Evolutionary conservation across 2,329 filamentous ascomycete genomes (phyloP).

Genomic region (Pyrenophora tritici-repentis): DNA sequence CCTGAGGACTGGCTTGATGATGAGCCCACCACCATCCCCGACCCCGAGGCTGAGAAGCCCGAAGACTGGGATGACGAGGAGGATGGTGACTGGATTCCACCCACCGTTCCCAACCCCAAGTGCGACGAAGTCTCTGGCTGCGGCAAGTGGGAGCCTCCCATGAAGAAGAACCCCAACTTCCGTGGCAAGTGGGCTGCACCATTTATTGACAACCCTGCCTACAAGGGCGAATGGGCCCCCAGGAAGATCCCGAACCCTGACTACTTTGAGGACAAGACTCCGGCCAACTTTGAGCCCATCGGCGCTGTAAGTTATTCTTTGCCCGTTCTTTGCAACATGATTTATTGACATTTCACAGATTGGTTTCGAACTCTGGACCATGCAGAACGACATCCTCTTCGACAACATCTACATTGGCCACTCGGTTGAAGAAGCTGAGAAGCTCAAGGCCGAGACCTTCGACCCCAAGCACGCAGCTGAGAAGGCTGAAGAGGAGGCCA

Average conservation of each 20-base stretch:
- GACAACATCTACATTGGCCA: constrained; percentile 99
- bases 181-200: constrained; percentile 99
- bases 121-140: constrained; percentile 92
- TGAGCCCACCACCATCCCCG: constrained; percentile 79
- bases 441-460: constrained; percentile 87
- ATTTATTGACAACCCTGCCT: constrained; percentile 93
- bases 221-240: constrained; percentile 95
- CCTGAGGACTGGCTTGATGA: constrained; percentile 96
- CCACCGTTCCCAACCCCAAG: constrained; percentile 92
- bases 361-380: constrained; percentile 99
- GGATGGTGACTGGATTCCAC: constrained; percentile 95
- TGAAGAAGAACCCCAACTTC: constrained; percentile 94
- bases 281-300: constrained; percentile 96
- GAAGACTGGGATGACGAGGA: constrained; percentile 99
- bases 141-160: constrained; percentile 87
- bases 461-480: constrained; percentile 85
- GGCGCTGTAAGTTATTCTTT: constrained; percentile 74
- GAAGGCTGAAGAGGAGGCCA: constrained; percentile 76
- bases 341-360: constrained; percentile 61
- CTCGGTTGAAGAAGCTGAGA: constrained; percentile 88
- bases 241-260: constrained; percentile 96
- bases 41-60: constrained; percentile 95
- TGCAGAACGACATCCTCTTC: constrained; percentile 98
- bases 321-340: background rate
- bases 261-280: constrained; percentile 96